A percentile compares a stretch with the other conserved stretches of the same genome.
Evolutionary conservation across 108 stramenopile genomes (phyloP).

Genomic region (Conticribra guillardii): DNA sequence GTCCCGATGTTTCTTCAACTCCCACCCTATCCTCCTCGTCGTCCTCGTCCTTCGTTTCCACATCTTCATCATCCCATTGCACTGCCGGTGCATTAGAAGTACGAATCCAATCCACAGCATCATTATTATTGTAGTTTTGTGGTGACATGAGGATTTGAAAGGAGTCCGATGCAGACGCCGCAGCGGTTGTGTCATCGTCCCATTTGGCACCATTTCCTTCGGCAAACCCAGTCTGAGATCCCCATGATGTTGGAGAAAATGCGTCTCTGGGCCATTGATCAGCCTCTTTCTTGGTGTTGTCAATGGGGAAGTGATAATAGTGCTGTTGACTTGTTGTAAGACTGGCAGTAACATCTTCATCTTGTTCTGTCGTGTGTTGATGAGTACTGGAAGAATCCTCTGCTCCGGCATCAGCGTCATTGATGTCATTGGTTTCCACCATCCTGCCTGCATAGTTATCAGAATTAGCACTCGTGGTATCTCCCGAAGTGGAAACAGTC

Average conservation of each 20-base stretch:
- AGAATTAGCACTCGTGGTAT: neutral
- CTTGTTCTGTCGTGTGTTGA: no score
- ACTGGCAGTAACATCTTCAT: neutral
- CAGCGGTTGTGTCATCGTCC: neutral
- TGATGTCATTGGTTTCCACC: neutral
- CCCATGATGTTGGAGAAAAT: conserved; percentile 28
- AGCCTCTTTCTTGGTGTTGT: neutral
- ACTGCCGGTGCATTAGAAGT: neutral
- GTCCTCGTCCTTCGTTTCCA: neutral
- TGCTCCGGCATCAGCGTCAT: no score
- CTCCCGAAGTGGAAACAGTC: neutral
- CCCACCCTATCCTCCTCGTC: conserved; percentile 3
- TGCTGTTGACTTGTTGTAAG: no score
- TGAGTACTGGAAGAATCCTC: no score
- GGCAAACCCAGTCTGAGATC: conserved; percentile 8
- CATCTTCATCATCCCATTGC: neutral
- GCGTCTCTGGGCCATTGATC: conserved; percentile 14
- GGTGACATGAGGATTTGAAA: neutral
- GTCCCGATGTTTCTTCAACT: no score
- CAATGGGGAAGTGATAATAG: no score
- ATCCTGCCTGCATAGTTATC: neutral
- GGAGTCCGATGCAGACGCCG: neutral
- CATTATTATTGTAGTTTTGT: neutral
- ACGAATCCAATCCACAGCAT: neutral
- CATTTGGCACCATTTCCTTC: conserved; percentile 12